Conservation (phyloP, 805 yeast genomes). For the Sporopachydermia quercuum region DNA sequence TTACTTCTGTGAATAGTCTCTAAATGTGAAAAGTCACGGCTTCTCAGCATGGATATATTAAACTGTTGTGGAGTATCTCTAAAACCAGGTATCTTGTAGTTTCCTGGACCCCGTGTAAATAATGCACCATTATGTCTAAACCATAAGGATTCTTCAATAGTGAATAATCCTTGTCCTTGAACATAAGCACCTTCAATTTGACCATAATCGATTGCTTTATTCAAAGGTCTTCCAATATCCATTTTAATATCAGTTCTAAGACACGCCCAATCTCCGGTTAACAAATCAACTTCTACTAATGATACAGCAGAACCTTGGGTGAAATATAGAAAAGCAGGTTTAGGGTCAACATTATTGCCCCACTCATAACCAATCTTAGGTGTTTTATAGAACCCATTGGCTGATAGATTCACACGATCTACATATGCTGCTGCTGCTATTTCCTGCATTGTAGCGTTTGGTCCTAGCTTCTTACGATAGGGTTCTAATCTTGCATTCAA, state of each 20-base stretch:
- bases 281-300: slow-evolving; percentile 29
- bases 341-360: slow-evolving; percentile 25
- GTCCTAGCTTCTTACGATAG: slow-evolving; percentile 21
- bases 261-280: slow-evolving; percentile 33
- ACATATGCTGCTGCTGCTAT: slow-evolving; percentile 27
- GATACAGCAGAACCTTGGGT: slow-evolving; percentile 31
- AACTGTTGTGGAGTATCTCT: slow-evolving; percentile 31
- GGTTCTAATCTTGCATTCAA: slow-evolving; percentile 27
- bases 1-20: slow-evolving; percentile 29
- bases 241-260: slow-evolving; percentile 28
- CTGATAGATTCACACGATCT: slow-evolving; percentile 30
- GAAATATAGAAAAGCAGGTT: slow-evolving; percentile 30
- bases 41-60: slow-evolving; percentile 26
- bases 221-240: slow-evolving; percentile 34
- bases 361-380: slow-evolving; percentile 31
- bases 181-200: slow-evolving; percentile 37
- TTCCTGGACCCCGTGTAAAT: slow-evolving; percentile 33
- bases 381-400: slow-evolving; percentile 35
- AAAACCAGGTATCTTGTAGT: slow-evolving; percentile 35
- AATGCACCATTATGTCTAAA: slow-evolving; percentile 24
- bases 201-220: slow-evolving; percentile 34
- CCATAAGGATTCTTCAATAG: slow-evolving; percentile 34
- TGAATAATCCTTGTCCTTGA: slow-evolving; percentile 34
- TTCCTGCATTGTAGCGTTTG: slow-evolving; percentile 25
- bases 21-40: slow-evolving; percentile 26